Percentiles rank a stretch among this genome's conserved stretches.
These are phyloP conservation scores for Diaporthe australafricana DNA, from an alignment of 2,329 filamentous ascomycete genomes.

Conservation along the genomic window DNA sequence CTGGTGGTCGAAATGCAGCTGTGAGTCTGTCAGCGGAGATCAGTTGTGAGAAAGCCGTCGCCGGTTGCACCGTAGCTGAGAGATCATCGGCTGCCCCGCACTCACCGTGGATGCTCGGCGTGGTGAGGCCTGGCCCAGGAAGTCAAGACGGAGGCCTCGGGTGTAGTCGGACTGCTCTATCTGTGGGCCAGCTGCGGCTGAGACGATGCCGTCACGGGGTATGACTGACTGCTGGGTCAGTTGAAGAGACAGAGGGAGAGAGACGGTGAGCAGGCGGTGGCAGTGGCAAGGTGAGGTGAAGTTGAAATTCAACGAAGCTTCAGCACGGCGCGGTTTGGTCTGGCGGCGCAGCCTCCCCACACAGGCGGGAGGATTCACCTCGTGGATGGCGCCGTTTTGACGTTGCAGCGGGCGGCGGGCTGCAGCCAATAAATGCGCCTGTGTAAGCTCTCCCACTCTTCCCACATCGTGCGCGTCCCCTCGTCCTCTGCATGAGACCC, in stretches of 20 bases:
- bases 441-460: not conserved
- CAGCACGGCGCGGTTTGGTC: not conserved
- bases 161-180: not conserved
- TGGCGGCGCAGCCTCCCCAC: conserved; percentile 12
- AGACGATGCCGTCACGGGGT: not conserved
- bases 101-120: conserved; percentile 30
- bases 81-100: conserved; percentile 34
- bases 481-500: not conserved
- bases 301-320: conserved; percentile 6
- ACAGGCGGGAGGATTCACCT: not conserved
- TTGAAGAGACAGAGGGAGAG: not conserved
- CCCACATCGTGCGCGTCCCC: conserved; percentile 3
- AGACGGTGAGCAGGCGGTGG: not conserved
- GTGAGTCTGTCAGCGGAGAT: conserved; percentile 12
- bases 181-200: not conserved
- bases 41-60: conserved; percentile 19
- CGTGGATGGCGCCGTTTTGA: conserved; percentile 10
- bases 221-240: not conserved
- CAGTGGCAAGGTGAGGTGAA: not conserved
- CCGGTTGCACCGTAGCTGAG: conserved; percentile 31
- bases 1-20: not conserved
- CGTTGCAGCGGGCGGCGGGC: conserved; percentile 28
- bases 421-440: conserved; percentile 11
- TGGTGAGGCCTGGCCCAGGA: not conserved
- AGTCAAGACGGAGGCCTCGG: not conserved